These are phyloP conservation scores for Solanum pimpinellifolium DNA, from an alignment of 257 asterid genomes.

Conservation along the genomic window DNA sequence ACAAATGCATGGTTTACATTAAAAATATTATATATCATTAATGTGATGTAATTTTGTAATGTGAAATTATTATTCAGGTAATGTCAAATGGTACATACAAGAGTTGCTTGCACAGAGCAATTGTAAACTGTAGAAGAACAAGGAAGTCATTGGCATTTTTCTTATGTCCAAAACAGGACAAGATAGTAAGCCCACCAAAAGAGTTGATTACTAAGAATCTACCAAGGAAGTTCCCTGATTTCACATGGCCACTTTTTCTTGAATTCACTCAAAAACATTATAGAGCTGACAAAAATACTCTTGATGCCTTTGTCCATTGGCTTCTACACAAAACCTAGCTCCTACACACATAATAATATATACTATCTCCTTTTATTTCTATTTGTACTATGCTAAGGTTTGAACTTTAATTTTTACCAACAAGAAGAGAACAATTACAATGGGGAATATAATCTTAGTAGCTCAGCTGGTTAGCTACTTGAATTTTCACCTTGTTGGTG, in stretches of 20 bases:
- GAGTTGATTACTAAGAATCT: constrained; percentile 17
- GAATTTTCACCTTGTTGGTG: neutral
- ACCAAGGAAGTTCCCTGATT: constrained; percentile 63
- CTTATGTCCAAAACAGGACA: constrained; percentile 50
- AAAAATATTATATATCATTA: neutral
- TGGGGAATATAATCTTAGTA: neutral
- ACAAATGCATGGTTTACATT: neutral
- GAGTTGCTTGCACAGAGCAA: constrained; percentile 77
- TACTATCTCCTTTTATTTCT: neutral
- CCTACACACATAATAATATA: neutral
- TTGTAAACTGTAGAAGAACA: constrained; percentile 37
- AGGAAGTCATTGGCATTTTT: constrained; percentile 74
- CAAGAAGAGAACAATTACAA: neutral
- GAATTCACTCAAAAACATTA: constrained; percentile 75
- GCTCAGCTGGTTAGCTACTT: neutral
- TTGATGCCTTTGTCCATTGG: constrained; percentile 56
- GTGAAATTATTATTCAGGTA: constrained; percentile 30
- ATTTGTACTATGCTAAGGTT: neutral
- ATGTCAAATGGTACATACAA: constrained; percentile 72
- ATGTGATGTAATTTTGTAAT: neutral
- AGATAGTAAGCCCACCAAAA: constrained; percentile 48
- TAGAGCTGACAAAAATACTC: constrained; percentile 71
- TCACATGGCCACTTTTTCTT: constrained; percentile 51
- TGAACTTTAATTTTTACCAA: neutral
- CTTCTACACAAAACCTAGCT: constrained; percentile 3